Percentiles rank a stretch among this genome's conserved stretches.
These are phyloP conservation scores for Endogone sp. DNA, from an alignment of 192 early-diverging fungal species.

Conservation along the genomic window DNA sequence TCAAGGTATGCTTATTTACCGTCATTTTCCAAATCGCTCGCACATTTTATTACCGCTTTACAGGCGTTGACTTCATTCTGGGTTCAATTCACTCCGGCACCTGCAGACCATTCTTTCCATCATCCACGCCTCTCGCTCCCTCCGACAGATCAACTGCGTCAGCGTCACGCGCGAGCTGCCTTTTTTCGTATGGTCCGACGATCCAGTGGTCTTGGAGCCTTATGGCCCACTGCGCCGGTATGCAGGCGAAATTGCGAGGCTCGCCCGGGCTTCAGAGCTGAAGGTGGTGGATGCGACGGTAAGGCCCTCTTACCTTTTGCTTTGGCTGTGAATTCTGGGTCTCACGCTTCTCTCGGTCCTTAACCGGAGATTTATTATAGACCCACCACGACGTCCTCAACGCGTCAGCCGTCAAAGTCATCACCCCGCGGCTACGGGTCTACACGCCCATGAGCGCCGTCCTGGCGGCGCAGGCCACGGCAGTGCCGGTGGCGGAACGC, in stretches of 20 bases:
- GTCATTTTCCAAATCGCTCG: no score
- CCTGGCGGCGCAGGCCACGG: conserved; percentile 18
- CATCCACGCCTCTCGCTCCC: conserved; percentile 47
- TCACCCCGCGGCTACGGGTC: conserved; percentile 28
- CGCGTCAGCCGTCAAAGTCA: conserved; percentile 13
- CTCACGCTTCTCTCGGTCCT: background rate
- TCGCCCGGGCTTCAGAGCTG: conserved; percentile 31
- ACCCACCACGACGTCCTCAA: background rate
- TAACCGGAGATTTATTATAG: background rate
- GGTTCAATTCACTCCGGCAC: background rate
- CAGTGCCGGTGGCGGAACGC: conserved; percentile 12
- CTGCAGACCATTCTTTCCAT: conserved; percentile 35
- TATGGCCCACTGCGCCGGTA: conserved; percentile 31
- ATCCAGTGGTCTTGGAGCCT: conserved; percentile 18
- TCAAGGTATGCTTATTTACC: conserved; percentile 31
- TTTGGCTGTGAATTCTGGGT: no score
- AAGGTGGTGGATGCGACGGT: conserved; percentile 21
- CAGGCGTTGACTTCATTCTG: no score
- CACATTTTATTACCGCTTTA: no score
- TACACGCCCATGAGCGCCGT: conserved; percentile 27
- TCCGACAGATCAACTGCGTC: conserved; percentile 49
- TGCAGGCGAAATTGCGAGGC: conserved; percentile 27
- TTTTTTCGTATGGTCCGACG: conserved; percentile 39
- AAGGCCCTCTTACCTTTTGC: conserved; percentile 1
- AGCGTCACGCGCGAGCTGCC: conserved; percentile 37